A percentile compares a stretch with the other conserved stretches of the same genome.
phyloP scores from a whole-genome alignment of 1,139 yeast genomes.

The Hanseniaspora gamundiae region DNA sequence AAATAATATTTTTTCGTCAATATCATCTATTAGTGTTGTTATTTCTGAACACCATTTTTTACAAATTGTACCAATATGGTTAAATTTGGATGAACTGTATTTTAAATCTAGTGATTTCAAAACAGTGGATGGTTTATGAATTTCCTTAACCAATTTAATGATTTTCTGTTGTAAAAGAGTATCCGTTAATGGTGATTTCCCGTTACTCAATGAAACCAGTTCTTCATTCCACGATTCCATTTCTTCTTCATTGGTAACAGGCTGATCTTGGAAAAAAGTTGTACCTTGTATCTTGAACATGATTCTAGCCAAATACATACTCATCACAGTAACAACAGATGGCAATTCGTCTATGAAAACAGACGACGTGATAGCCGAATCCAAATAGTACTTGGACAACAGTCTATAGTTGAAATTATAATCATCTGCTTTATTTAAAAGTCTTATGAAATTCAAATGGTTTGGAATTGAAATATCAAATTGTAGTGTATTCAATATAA shows the following conservation, averaged over 20 bases:
- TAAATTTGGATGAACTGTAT: constrained; percentile 12
- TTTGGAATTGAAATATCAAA: constrained; percentile 84
- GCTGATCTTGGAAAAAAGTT: constrained; percentile 26
- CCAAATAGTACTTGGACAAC: constrained; percentile 78
- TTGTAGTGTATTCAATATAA: constrained; percentile 59
- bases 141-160: constrained; percentile 15
- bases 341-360: constrained; percentile 66
- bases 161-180: constrained; percentile 14
- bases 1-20: neutral
- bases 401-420: constrained; percentile 85
- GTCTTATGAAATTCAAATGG: constrained; percentile 85
- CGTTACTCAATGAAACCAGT: constrained; percentile 77
- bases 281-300: constrained; percentile 34
- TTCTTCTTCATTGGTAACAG: neutral
- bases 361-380: constrained; percentile 69
- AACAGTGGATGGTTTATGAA: constrained; percentile 18
- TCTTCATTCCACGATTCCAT: constrained; percentile 52
- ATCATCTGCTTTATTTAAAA: constrained; percentile 90
- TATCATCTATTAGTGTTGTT: neutral
- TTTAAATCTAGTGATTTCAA: constrained; percentile 17
- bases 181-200: constrained; percentile 25
- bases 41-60: constrained; percentile 11
- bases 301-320: constrained; percentile 79
- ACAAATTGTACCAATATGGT: neutral
- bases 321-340: constrained; percentile 77